Evolutionary conservation across 177 flowering plant genomes (phyloP), one percentile per base, ranked within the genome.

Genomic region (Vitis hybrid): DNA sequence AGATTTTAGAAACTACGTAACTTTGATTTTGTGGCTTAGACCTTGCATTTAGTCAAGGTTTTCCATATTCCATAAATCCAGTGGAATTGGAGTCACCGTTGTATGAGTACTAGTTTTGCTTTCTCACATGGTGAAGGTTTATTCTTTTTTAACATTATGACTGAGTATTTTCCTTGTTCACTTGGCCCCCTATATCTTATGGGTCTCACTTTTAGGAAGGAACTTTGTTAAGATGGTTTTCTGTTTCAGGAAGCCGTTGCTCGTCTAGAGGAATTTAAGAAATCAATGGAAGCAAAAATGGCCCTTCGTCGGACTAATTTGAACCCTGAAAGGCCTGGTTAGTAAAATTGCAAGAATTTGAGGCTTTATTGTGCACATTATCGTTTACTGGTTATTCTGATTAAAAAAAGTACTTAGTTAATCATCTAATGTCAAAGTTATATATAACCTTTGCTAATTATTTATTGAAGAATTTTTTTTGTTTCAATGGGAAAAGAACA

Each of bases 311-410:
- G 81, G 67, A 85, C 80, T 79, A 95, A 95, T 74, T 70, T 90
- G 82, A 93, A 85, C 66, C 99, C 98, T 62, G 98, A 91, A 66
- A 85, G 98, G 68, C 99, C 99, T 65, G 99, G 99, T 93, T 49
- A 70, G 88, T 78, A 39, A 15, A 49, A 18, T 19, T 50, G 12
- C 32, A 48, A 56, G 11, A 63, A 3, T 45, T 67, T 26, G 18
- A 54, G n/a, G 0, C 49, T 19, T 34, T 10, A 7, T 30, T 8
- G 14, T 26, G 19, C 15, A 23, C 14, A 11, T 8, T 15, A 19
- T 17, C 14, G 32, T 10, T 64, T 52, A n/a, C 7, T 0, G n/a
- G 32, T 34, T 62, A 14, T 19, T 17, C 23, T 26, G 30, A 26
- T 26, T 26, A 26, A 26, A 26, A 26, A 26, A 26, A 3, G 30